Base-by-base conservation (phyloP, 495 filamentous ascomycete species). In the Platismatia glauca region DNA sequence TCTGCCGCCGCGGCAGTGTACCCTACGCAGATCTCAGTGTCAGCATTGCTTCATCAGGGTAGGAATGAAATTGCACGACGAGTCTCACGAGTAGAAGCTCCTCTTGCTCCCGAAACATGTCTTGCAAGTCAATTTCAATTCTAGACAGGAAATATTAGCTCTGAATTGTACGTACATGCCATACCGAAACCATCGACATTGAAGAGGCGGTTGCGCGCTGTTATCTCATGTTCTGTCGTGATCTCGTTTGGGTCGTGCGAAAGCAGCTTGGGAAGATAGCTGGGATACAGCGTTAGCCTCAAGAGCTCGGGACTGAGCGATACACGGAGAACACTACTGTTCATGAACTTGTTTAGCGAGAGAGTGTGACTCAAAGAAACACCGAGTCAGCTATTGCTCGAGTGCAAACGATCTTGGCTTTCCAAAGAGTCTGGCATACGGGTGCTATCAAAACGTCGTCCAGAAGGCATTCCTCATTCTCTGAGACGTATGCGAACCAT, bases 341-440 rank as follows among this genome's bases (percentile, higher is more conserved):
- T 78, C 75, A 59, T 78, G 72, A 64, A 78, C 74, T 70, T 81
- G 78, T 59, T 75, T 75, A 59, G 67, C 63, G 20, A 79, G 71
- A 20, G 75, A 71, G 64, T 79, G 76, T 39, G 71, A 69, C 46
- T 58, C 9, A 13, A 38, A 16, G 2, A 37, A 16, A 18, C 7
- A 13, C 9, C 57, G 33, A 67, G 59, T 38, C 31, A 50, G 13
- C 31, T 34, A 59, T 12, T 9, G 35, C 15, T 44, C 3, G 24
- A 29, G 29, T 33, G 22, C 33, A 24, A 24, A 39, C 20, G 34
- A 2, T 29, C 22, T 22, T n/a, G 24, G 16, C 18, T 57, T 7
- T 9, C 24, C 11, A 27, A 38, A 29, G 8, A 0, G n/a, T 18
- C 24, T 27, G 22, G 27, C 59, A 18, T 53, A 60, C 59, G 20